phyloP scores from a whole-genome alignment of 1,284 basidiomycete species.

The Erythrobasidium hasegawianum region DNA sequence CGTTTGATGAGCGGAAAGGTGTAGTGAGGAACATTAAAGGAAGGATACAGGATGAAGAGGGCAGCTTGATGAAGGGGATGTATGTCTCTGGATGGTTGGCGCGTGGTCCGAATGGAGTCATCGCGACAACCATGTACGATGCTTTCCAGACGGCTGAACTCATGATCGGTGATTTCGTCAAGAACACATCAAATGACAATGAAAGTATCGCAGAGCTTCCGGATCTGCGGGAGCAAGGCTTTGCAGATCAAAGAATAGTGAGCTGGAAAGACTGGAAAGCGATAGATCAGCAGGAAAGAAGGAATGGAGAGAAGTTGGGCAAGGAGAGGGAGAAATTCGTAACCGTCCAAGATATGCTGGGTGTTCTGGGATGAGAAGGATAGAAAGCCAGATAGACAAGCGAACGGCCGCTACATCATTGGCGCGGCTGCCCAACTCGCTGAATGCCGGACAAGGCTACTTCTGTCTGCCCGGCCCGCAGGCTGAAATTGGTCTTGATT shows the following conservation, averaged over 20 bases:
- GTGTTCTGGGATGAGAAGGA: slow-evolving; percentile 21
- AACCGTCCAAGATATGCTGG: slow-evolving; percentile 42
- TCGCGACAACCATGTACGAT: slow-evolving; percentile 91
- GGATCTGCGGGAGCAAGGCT: not conserved
- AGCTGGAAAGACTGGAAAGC: slow-evolving; percentile 43
- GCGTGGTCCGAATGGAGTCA: slow-evolving; percentile 83
- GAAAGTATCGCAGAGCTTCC: slow-evolving; percentile 17
- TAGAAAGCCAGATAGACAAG: no score
- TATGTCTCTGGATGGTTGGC: slow-evolving; percentile 95
- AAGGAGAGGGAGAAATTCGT: slow-evolving; percentile 45
- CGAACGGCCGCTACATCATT: no score
- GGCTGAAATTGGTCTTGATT: no score
- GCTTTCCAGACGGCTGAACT: slow-evolving; percentile 74
- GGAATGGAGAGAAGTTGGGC: slow-evolving; percentile 37
- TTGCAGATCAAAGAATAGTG: slow-evolving; percentile 30
- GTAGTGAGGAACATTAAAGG: slow-evolving; percentile 54
- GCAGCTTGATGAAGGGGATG: slow-evolving; percentile 55
- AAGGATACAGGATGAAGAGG: slow-evolving; percentile 48
- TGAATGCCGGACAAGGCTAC: no score
- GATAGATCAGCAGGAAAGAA: slow-evolving; percentile 41
- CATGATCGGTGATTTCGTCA: slow-evolving; percentile 58
- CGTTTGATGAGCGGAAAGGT: slow-evolving; percentile 51
- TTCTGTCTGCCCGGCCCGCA: no score
- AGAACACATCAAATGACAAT: not conserved
- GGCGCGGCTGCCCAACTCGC: no score